phyloP scores from a whole-genome alignment of 2,329 filamentous ascomycete species.

The Clonostachys rosea region DNA sequence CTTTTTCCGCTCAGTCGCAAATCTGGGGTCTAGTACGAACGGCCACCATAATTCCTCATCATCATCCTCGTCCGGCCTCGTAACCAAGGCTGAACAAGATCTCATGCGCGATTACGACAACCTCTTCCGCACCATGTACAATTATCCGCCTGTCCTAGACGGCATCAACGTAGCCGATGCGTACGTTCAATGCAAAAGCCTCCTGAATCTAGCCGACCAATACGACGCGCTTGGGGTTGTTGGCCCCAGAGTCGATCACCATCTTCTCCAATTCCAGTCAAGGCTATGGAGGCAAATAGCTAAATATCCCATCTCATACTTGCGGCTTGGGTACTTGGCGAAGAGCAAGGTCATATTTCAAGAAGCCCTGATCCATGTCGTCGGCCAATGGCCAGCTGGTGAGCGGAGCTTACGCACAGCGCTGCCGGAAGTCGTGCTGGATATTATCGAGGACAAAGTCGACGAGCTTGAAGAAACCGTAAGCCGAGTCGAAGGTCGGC shows the following conservation, averaged over 20 bases:
- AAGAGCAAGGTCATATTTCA: constrained; percentile 79
- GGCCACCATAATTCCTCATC: constrained; percentile 22
- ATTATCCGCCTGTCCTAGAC: constrained; percentile 79
- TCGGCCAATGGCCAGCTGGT: constrained; percentile 86
- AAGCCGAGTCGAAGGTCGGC: constrained; percentile 70
- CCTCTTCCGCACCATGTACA: constrained; percentile 93
- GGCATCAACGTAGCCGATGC: constrained; percentile 85
- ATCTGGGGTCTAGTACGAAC: constrained; percentile 51
- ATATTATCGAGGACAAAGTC: constrained; percentile 92
- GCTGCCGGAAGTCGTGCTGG: constrained; percentile 72
- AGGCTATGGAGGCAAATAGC: constrained; percentile 94
- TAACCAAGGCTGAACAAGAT: constrained; percentile 63
- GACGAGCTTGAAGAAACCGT: constrained; percentile 86
- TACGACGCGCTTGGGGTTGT: constrained; percentile 89
- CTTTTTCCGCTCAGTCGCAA: constrained; percentile 87
- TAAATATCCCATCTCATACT: constrained; percentile 89
- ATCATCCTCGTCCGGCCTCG: constrained; percentile 29
- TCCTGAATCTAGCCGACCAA: constrained; percentile 85
- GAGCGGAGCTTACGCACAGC: constrained; percentile 71
- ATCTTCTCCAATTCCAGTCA: constrained; percentile 86
- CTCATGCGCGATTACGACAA: constrained; percentile 92
- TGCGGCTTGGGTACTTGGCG: constrained; percentile 83
- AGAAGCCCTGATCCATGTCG: constrained; percentile 87
- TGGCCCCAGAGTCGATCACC: constrained; percentile 86
- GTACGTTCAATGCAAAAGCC: constrained; percentile 89